Conservation (phyloP, 2,329 filamentous ascomycete species). For the Penicillium sp. region DNA sequence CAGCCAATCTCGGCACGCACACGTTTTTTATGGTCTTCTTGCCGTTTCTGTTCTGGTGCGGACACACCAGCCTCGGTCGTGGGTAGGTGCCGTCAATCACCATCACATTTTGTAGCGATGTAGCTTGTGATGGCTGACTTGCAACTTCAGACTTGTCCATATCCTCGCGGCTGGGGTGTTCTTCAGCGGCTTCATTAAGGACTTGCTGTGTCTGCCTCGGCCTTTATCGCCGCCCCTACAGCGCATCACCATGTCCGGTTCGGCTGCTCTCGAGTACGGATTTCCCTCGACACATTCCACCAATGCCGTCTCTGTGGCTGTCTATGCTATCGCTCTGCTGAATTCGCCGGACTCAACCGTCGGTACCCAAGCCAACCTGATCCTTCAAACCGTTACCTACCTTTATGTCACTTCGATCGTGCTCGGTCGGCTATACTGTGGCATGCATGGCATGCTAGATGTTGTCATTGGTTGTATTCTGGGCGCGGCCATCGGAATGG, state of each 20-base stretch:
- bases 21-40: conserved; percentile 98
- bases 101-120: too few relatives aligned
- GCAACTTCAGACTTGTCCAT: conserved; percentile 50
- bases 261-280: conserved; percentile 89
- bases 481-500: conserved; percentile 58
- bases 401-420: conserved; percentile 86
- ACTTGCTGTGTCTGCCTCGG: conserved; percentile 84
- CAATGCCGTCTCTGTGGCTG: conserved; percentile 88
- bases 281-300: conserved; percentile 97
- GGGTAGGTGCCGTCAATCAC: conserved; percentile 55
- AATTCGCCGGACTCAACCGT: conserved; percentile 59
- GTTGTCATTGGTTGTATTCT: conserved; percentile 74
- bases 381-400: conserved; percentile 65
- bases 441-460: conserved; percentile 97
- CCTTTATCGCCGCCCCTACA: conserved; percentile 87
- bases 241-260: conserved; percentile 95
- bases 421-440: conserved; percentile 87
- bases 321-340: conserved; percentile 71
- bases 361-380: conserved; percentile 52
- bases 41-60: conserved; percentile 95
- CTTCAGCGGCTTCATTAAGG: conserved; percentile 89
- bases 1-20: conserved; percentile 92
- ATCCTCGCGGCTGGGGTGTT: conserved; percentile 74
- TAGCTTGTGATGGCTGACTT: conserved; percentile 17
- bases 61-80: conserved; percentile 75